Conservation (phyloP, 2,329 filamentous ascomycete genomes). For the Penicillium sp. region DNA sequence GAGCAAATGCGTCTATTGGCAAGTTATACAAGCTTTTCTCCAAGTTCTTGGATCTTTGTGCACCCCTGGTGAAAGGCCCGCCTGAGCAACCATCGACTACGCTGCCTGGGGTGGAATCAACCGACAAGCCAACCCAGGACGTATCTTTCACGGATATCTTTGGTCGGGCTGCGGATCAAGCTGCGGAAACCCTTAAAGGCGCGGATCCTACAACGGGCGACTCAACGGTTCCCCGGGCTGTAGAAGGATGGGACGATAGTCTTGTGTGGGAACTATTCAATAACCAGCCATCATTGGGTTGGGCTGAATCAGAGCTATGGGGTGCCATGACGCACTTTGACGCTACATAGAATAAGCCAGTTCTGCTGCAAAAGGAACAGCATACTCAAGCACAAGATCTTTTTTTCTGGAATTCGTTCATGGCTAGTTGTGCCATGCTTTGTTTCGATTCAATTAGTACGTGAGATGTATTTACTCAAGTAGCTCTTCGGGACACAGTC, state of each 20-base stretch:
- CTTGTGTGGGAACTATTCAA: slow-evolving; percentile 28
- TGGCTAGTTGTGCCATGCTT: slow-evolving; percentile 1
- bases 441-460: slow-evolving; percentile 17
- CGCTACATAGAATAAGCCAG: neutral
- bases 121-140: neutral
- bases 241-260: slow-evolving; percentile 25
- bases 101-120: neutral
- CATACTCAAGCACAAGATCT: neutral
- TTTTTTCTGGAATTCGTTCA: neutral
- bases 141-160: slow-evolving; percentile 6
- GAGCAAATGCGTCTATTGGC: slow-evolving; percentile 22
- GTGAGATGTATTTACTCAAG: slow-evolving; percentile 23
- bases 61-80: slow-evolving; percentile 16
- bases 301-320: slow-evolving; percentile 26
- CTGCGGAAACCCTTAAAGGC: slow-evolving; percentile 2
- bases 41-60: slow-evolving; percentile 24
- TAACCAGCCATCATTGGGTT: slow-evolving; percentile 25
- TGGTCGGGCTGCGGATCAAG: slow-evolving; percentile 1
- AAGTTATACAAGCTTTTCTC: slow-evolving; percentile 24
- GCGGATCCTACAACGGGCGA: neutral
- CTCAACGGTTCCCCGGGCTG: slow-evolving; percentile 5
- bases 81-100: neutral
- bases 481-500: slow-evolving; percentile 21
- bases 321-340: slow-evolving; percentile 18
- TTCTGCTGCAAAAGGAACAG: neutral